Conservation (phyloP, 2,329 filamentous ascomycete genomes). For the Clarireedia sp. region DNA sequence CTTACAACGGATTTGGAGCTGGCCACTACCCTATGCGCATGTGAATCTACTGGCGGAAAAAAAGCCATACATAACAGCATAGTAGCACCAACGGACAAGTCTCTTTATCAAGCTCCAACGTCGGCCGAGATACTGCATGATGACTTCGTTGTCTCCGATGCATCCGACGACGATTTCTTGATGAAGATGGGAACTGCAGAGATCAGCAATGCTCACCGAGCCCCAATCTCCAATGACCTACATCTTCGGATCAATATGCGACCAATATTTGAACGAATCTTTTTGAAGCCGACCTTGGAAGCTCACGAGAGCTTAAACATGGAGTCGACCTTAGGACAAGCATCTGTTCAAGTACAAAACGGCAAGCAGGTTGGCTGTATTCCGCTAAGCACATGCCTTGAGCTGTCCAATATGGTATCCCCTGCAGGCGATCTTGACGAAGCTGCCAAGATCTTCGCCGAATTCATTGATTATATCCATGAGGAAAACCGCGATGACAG, state of each 20-base stretch:
- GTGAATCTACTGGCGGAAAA: neutral
- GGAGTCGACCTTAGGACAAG: conserved; percentile 1
- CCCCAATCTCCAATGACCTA: neutral
- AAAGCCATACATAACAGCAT: neutral
- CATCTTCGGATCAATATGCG: conserved; percentile 6
- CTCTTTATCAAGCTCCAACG: conserved; percentile 4
- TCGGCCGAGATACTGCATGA: conserved; percentile 12
- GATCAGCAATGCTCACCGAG: neutral
- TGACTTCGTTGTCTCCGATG: conserved; percentile 25
- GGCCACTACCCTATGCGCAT: conserved; percentile 32
- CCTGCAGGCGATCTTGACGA: conserved; percentile 23
- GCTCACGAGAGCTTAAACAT: neutral
- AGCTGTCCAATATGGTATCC: conserved; percentile 16
- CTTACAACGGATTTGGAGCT: conserved; percentile 38
- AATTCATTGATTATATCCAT: conserved; percentile 19
- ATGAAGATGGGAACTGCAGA: neutral
- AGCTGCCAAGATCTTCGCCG: conserved; percentile 14
- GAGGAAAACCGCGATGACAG: conserved; percentile 10
- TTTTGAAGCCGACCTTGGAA: neutral
- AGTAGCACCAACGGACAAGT: conserved; percentile 10
- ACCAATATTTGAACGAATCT: conserved; percentile 1
- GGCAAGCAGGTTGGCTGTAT: conserved; percentile 10
- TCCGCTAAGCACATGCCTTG: conserved; percentile 13
- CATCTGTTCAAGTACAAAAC: conserved; percentile 5
- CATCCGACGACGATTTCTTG: neutral